Evolutionary conservation across 176 grass and related monocot species (phyloP).

Genomic region (Ananas comosus): DNA sequence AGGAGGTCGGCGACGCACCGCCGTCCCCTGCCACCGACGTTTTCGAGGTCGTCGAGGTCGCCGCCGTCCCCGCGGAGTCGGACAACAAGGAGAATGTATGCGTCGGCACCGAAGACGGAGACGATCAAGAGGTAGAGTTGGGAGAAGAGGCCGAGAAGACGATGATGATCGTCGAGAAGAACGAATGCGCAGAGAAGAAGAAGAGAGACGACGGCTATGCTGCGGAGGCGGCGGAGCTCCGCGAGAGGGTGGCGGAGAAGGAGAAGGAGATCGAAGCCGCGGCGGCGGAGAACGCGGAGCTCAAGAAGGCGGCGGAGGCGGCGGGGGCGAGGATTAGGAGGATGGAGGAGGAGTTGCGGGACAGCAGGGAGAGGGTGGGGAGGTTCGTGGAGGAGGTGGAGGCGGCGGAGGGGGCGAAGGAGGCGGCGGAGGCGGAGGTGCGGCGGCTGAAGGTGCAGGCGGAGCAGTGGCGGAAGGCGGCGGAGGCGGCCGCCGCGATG

Average conservation of each 20-base stretch:
- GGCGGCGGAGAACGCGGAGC: conserved; percentile 30
- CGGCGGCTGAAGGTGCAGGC: conserved; percentile 17
- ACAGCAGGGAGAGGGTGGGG: conserved; percentile 30
- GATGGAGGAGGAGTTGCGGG: conserved; percentile 3
- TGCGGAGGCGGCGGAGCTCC: conserved; percentile 29
- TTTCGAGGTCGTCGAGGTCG: conserved; percentile 38
- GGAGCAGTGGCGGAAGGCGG: conserved; percentile 24
- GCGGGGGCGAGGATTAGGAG: conserved; percentile 1
- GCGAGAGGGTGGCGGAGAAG: conserved; percentile 46
- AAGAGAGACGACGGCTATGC: neutral
- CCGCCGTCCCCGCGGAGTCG: neutral
- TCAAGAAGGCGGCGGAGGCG: conserved; percentile 33
- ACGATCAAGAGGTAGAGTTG: neutral
- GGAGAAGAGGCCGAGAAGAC: conserved; percentile 40
- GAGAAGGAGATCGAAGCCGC: conserved; percentile 40
- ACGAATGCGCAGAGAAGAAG: neutral
- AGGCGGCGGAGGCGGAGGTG: conserved; percentile 8
- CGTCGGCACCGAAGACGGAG: neutral
- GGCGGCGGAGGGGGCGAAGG: conserved; percentile 3
- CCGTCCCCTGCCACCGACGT: conserved; percentile 52
- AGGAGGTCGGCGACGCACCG: conserved; percentile 13
- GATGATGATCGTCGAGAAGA: conserved; percentile 33
- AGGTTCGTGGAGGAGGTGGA: conserved; percentile 37
- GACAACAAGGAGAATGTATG: conserved; percentile 39
- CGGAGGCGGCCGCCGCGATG: conserved; percentile 11